Evolutionary conservation across 257 asterid genomes (phyloP), one percentile per base, ranked within the genome.

Genomic region (Scutellaria galericulata): DNA sequence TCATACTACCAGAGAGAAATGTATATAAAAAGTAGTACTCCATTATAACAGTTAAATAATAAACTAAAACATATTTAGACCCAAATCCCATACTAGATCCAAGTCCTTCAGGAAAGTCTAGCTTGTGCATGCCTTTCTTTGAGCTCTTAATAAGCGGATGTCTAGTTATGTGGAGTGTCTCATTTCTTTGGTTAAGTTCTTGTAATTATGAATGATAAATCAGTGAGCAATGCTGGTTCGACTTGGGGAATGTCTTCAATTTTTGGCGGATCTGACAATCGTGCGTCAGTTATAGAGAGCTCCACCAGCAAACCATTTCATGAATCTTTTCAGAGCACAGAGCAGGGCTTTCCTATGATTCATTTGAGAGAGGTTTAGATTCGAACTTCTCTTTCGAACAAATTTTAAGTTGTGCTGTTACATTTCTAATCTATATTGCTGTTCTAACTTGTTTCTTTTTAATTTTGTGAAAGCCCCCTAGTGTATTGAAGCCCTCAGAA

Each of bases 161-260:
- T 24, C 66, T 48, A 65, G 15, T 55, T 57, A 73, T 64, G 56
- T 20, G 14, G 48, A 24, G 27, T 24, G 27, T 1, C 59, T 31
- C 60, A 51, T 50, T 55, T 66, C 65, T 54, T 9, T 20, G 15
- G 41, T 41, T 46, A 58, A 45, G 57, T 48, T 59, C 68, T 76
- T 72, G 31, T 45, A 50, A 51, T 24, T 58, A 10, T 64, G 62
- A 48, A 63, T 77, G 62, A 53, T 71, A 59, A 20, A 40, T 9
- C 87, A 88, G 97, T 78, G 44, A 78, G 75, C 75, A 86, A 68
- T 75, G 39, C 79, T 71, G 87, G 87, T 73, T 86, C 97, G 42
- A 65, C 70, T 65, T 94, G 98, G 98, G 93, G 96, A 60, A 90
- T 90, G 76, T 83, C 97, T 75, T 90, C 99, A 39, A 85, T 95